These are phyloP conservation scores for Auricularia cornea DNA, from an alignment of 768 basidiomycete genomes.

Conservation along the genomic window DNA sequence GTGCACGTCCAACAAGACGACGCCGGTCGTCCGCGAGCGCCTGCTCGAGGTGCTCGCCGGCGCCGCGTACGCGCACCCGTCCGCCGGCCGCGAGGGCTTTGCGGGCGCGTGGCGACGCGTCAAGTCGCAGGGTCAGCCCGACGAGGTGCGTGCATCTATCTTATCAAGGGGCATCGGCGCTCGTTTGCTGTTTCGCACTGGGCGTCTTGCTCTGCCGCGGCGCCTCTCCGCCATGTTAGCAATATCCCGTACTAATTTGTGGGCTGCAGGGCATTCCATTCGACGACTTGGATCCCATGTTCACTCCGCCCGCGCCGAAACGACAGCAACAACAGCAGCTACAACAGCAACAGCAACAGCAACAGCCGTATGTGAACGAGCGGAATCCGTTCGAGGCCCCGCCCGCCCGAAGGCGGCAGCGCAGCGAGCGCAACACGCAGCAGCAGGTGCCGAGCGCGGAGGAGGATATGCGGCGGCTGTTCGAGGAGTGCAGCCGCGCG, in stretches of 20 bases:
- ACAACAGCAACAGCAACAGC: conserved; percentile 2
- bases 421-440: conserved; percentile 10
- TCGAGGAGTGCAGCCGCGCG: conserved; percentile 80
- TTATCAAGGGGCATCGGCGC: neutral
- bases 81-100: conserved; percentile 44
- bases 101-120: conserved; percentile 72
- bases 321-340: conserved; percentile 27
- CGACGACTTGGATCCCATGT: conserved; percentile 72
- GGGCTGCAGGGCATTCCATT: conserved; percentile 69
- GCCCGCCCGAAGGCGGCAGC: conserved; percentile 1
- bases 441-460: conserved; percentile 35
- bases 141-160: conserved; percentile 41
- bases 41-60: conserved; percentile 76
- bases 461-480: conserved; percentile 75
- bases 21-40: conserved; percentile 74
- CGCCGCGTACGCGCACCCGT: conserved; percentile 50
- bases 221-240: no score
- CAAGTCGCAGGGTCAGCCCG: conserved; percentile 72
- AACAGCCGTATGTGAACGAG: conserved; percentile 3
- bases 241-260: no score
- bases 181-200: no score
- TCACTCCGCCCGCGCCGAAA: conserved; percentile 48
- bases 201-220: neutral
- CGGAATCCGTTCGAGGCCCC: conserved; percentile 12
- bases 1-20: conserved; percentile 50